Evolutionary conservation across 352 stramenopile genomes (phyloP), one percentile per base, ranked within the genome.

Genomic region (Pythium aristosporum): DNA sequence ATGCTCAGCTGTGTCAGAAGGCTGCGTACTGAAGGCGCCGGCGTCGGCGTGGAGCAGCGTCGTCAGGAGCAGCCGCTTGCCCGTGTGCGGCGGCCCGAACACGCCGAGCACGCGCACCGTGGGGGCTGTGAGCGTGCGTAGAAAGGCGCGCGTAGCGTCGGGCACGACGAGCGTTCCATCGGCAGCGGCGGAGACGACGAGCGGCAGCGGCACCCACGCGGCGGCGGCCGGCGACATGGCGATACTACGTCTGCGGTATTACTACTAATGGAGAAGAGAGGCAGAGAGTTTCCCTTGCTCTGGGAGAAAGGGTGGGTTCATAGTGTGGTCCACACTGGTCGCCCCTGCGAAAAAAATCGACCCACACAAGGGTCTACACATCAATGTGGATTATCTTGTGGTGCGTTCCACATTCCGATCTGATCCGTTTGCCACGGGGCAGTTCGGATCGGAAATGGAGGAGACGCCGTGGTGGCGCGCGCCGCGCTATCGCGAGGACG

Each of bases 401-500:
- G 34, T 12, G 34, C 34, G 39, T 1, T 18, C 39, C 39, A 46
- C 39, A 46, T 9, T 2, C 6, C 37, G 37, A 42, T 42, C 37
- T 16, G 37, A 42, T 42, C 37, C 3, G 15, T 9, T 46, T 7
- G 13, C 13, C 13, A 21, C 39, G 13, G 8, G 16, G 13, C 39
- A 7, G 5, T n/a, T 20, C 12, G n/a, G 21, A 18, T 25, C 13
- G 7, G 5, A 48, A 48, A 13, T 18, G 41, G 57, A 47, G 63
- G 57, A 47, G 63, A 62, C 57, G 41, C 2, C 48, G 42, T 92
- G 79, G 74, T 90, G 71, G 72, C 60, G 65, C 34, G 76, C 69
- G 39, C 79, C 83, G 52, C 76, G 65, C 51, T 92, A 80, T 69
- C 74, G 69, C 18, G 79, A 92, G 61, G 58, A 67, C 5, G 80